Evolutionary conservation across 108 stramenopile species (phyloP).

Genomic region (Nitzschia inconspicua): DNA sequence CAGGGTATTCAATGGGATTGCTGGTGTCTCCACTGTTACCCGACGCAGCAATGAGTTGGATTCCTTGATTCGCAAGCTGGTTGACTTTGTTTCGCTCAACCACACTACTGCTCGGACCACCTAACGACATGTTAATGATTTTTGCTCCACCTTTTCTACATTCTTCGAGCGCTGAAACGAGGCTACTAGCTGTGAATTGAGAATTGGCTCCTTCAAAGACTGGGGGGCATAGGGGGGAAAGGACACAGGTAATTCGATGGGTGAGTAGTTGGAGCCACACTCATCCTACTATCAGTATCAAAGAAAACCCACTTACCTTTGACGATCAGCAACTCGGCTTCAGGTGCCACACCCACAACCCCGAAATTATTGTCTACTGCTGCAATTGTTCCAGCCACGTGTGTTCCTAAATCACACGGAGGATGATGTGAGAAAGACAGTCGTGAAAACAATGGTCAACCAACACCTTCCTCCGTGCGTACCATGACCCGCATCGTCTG

Average conservation of each 20-base stretch:
- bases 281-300: constrained; percentile 20
- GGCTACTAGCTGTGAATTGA: constrained; percentile 14
- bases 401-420: constrained; percentile 43
- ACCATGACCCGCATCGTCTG: constrained; percentile 12
- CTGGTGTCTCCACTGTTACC: constrained; percentile 45
- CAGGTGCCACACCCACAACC: constrained; percentile 40
- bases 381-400: constrained; percentile 63
- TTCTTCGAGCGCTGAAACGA: constrained; percentile 35
- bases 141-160: constrained; percentile 44
- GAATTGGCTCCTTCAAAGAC: no score
- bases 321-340: constrained; percentile 32
- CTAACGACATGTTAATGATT: constrained; percentile 51
- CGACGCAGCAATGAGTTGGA: constrained; percentile 54
- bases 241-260: no score
- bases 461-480: not conserved
- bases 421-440: not conserved
- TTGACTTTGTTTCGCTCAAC: constrained; percentile 11
- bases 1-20: constrained; percentile 35
- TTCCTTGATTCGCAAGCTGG: constrained; percentile 32
- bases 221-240: no score
- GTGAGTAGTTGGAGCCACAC: no score
- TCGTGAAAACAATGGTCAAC: not conserved
- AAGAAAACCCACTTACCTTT: no score
- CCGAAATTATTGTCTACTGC: constrained; percentile 44
- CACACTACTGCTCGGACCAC: constrained; percentile 12